Evolutionary conservation across 2,329 filamentous ascomycete species (phyloP).

Genomic region (Cladosporium oxysporum): DNA sequence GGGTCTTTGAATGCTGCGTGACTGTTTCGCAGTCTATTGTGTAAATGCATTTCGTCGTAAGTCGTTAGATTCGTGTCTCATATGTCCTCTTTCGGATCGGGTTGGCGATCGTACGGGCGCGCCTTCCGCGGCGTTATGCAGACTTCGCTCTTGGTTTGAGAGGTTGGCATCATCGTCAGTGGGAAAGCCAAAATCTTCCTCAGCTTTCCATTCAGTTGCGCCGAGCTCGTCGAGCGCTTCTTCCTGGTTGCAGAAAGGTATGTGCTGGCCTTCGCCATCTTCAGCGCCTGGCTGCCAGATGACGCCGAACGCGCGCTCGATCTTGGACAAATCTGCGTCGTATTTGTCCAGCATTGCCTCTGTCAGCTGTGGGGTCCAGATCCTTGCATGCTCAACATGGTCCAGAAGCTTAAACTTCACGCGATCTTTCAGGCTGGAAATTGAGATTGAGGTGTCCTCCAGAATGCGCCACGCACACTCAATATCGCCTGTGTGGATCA

Average conservation of each 20-base stretch:
- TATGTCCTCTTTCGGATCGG: background rate
- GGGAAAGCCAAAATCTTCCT: slow-evolving; percentile 36
- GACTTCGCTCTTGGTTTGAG: slow-evolving; percentile 22
- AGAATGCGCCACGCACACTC: slow-evolving; percentile 36
- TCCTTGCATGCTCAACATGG: slow-evolving; percentile 28
- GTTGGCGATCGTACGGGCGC: background rate
- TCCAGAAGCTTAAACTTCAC: slow-evolving; percentile 32
- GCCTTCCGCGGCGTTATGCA: slow-evolving; percentile 31
- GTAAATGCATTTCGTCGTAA: background rate
- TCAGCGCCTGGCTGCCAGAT: slow-evolving; percentile 29
- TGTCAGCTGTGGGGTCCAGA: slow-evolving; percentile 31
- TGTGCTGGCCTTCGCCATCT: slow-evolving; percentile 31
- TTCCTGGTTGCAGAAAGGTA: slow-evolving; percentile 31
- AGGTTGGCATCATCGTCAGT: slow-evolving; percentile 22
- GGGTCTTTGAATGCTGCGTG: background rate
- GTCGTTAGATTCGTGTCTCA: slow-evolving; percentile 2
- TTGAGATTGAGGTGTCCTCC: slow-evolving; percentile 28
- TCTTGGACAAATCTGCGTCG: slow-evolving; percentile 32
- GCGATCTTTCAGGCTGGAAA: slow-evolving; percentile 26
- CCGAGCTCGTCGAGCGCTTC: slow-evolving; percentile 34
- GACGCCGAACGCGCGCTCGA: slow-evolving; percentile 37
- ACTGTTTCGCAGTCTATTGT: background rate
- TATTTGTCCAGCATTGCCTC: slow-evolving; percentile 34
- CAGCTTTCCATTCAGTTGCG: slow-evolving; percentile 27
- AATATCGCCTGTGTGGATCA: slow-evolving; percentile 33